Percentiles rank a stretch among this genome's conserved stretches.
Evolutionary conservation across 129 eudicot genomes (phyloP).

Genomic region (Scalesia atractyloides): DNA sequence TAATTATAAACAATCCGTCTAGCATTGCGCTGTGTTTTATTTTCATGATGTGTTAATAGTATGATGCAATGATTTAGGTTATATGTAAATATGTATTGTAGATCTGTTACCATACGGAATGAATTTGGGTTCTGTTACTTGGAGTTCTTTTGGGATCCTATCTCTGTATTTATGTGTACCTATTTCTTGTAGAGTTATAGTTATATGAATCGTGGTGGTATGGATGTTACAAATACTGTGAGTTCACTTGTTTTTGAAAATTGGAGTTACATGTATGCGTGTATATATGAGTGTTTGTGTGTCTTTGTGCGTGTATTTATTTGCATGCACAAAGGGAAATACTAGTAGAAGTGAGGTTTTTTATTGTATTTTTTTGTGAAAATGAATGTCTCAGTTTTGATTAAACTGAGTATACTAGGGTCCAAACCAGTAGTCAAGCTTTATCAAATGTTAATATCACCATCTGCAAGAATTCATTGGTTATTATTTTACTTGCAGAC

Average conservation of each 20-base stretch:
- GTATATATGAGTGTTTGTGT: neutral
- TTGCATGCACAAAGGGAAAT: neutral
- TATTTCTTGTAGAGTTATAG: no score
- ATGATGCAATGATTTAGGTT: neutral
- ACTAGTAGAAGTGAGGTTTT: neutral
- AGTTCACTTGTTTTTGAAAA: no score
- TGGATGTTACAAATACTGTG: neutral
- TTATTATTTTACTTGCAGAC: conserved; percentile 38
- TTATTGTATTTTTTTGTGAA: neutral
- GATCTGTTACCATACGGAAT: neutral
- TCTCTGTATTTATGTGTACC: neutral
- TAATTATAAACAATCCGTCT: conserved; percentile 37
- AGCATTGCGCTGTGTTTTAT: conserved; percentile 39
- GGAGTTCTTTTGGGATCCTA: neutral
- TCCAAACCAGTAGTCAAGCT: neutral
- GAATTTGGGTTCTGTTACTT: conserved; percentile 12
- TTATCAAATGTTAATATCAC: neutral
- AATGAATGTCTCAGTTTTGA: neutral
- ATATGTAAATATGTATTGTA: neutral
- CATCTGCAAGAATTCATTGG: neutral
- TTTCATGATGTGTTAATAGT: neutral
- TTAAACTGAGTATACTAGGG: neutral
- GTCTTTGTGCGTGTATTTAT: neutral
- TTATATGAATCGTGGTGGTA: neutral
- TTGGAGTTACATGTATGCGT: no score